These are phyloP conservation scores for Fusarium phyllophilum DNA, from an alignment of 2,329 filamentous ascomycete species.

Conservation along the genomic window DNA sequence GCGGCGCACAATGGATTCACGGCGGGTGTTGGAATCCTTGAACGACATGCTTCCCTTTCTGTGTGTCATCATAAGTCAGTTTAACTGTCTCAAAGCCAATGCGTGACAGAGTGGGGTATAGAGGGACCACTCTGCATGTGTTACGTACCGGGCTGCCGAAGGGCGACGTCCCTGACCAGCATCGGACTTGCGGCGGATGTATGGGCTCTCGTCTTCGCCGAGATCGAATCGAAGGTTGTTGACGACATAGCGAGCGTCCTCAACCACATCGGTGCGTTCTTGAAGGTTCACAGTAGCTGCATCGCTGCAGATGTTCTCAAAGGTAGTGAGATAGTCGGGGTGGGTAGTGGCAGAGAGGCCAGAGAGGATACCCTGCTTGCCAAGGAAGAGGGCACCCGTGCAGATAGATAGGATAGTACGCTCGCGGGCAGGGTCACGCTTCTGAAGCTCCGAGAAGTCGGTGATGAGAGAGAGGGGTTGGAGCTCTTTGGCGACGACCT, in stretches of 20 bases:
- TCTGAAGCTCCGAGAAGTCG: conserved; percentile 81
- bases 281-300: conserved; percentile 74
- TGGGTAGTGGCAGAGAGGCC: conserved; percentile 86
- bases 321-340: conserved; percentile 80
- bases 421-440: conserved; percentile 81
- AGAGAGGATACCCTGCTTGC: conserved; percentile 78
- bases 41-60: conserved; percentile 88
- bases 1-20: conserved; percentile 83
- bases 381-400: conserved; percentile 82
- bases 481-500: conserved; percentile 72
- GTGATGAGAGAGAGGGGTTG: conserved; percentile 78
- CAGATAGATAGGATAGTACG: conserved; percentile 84
- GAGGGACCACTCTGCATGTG: conserved; percentile 11
- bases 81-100: conserved; percentile 36
- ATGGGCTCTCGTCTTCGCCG: conserved; percentile 83
- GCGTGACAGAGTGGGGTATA: conserved; percentile 40
- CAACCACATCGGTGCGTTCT: conserved; percentile 84
- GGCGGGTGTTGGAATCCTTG: conserved; percentile 77
- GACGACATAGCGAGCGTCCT: conserved; percentile 84
- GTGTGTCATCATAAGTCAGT: conserved; percentile 38
- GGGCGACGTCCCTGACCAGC: conserved; percentile 63
- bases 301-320: conserved; percentile 84
- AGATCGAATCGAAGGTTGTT: conserved; percentile 92
- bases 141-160: conserved; percentile 67
- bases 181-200: conserved; percentile 80